These are phyloP conservation scores for Xylariaceae sp. DNA, from an alignment of 2,329 filamentous ascomycete genomes.

Conservation along the genomic window DNA sequence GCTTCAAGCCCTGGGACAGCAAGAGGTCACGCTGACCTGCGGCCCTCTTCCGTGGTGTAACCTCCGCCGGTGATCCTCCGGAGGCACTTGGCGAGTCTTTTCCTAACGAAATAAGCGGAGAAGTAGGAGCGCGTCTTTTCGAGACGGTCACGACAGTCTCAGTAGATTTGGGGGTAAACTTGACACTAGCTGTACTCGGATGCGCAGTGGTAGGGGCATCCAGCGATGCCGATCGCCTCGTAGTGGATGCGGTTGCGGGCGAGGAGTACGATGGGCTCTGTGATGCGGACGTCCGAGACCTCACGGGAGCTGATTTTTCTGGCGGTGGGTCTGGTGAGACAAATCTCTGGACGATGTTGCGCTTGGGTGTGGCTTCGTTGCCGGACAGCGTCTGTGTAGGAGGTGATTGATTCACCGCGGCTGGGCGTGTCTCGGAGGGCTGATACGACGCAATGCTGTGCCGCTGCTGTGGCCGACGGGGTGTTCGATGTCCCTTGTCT, in stretches of 20 bases:
- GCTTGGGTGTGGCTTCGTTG: slow-evolving; percentile 20
- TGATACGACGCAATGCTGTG: slow-evolving; percentile 24
- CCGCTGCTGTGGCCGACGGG: neutral
- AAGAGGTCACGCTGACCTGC: slow-evolving; percentile 45
- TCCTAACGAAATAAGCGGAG: slow-evolving; percentile 14
- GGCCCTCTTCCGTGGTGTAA: slow-evolving; percentile 33
- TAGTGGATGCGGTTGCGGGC: slow-evolving; percentile 28
- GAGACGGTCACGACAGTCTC: slow-evolving; percentile 31
- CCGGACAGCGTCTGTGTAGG: slow-evolving; percentile 20
- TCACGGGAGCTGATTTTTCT: slow-evolving; percentile 27
- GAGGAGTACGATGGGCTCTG: slow-evolving; percentile 31
- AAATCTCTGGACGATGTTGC: slow-evolving; percentile 15
- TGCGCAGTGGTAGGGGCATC: slow-evolving; percentile 21
- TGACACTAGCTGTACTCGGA: slow-evolving; percentile 22
- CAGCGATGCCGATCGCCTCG: slow-evolving; percentile 37
- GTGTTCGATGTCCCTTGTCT: too few relatives aligned
- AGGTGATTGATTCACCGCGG: slow-evolving; percentile 18
- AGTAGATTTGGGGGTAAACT: slow-evolving; percentile 28
- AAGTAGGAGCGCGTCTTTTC: slow-evolving; percentile 35
- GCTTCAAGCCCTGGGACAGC: slow-evolving; percentile 39
- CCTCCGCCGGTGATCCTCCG: slow-evolving; percentile 23
- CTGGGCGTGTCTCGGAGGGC: slow-evolving; percentile 28
- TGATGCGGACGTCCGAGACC: slow-evolving; percentile 37
- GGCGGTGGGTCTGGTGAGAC: slow-evolving; percentile 26
- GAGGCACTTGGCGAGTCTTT: slow-evolving; percentile 6